Evolutionary conservation across 2,329 filamentous ascomycete genomes (phyloP), one percentile per base, ranked within the genome.

Genomic region (Cladosporium colombiae): DNA sequence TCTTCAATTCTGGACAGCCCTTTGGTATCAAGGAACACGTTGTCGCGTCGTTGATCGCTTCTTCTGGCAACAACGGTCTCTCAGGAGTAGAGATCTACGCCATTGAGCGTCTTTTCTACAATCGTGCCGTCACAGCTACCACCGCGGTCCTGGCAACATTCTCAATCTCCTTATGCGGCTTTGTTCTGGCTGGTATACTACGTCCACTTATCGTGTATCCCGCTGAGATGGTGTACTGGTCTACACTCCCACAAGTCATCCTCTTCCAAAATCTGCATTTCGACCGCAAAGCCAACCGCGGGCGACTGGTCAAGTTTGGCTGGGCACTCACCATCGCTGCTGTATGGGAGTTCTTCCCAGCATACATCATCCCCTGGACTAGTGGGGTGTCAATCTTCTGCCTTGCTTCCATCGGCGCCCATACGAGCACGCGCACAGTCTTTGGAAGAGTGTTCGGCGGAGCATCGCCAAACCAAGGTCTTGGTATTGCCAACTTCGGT

Each of bases 311-410:
- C 27, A 55, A 55, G 14, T 55, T 55, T 33, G 52, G 27, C 3
- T 55, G 52, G 52, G 52, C 52, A 3, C 52, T 55, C 25, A 55
- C 52, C 52, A 55, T 55, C 13, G 52, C 52, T 21, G 52, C 52
- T 10, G 52, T 55, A 1, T 86, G 83, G 66, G 84, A 86, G 68
- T 81, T 83, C 67, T 80, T 86, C 40, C 84, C 84, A 0, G 83
- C 83, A 2, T 86, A 86, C 65, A 83, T 86, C 40, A 84, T 80
- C 59, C 82, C 84, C 0, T 86, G 82, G 82, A 78, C 86, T 7
- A 85, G 85, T 70, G 83, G 82, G 0, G 75, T 86, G 11, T 86
- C 84, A 0, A 80, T 86, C 7, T 82, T 83, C 1, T 86, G 84
- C 66, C 71, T 86, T 13, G 84, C 84, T 1, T 74, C 84, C 0